phyloP scores from a whole-genome alignment of 2,329 filamentous ascomycete species.

The Colletotrichum graminicola region DNA sequence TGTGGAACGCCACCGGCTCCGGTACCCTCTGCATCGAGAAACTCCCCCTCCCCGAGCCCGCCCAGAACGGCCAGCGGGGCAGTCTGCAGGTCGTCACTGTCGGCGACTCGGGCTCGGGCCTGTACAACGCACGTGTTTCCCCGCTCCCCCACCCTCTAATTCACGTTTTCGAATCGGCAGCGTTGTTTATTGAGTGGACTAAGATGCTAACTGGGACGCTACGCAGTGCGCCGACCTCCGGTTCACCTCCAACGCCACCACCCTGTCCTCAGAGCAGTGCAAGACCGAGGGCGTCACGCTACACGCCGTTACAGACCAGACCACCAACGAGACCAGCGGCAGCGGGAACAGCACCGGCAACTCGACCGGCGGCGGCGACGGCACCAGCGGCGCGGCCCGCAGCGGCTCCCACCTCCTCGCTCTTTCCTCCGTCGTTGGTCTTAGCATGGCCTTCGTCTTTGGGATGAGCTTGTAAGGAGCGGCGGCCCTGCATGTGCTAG shows the following conservation, averaged over 20 bases:
- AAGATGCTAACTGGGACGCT: constrained; percentile 34
- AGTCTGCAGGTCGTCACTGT: constrained; percentile 78
- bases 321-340: constrained; percentile 41
- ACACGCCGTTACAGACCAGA: constrained; percentile 49
- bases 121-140: constrained; percentile 71
- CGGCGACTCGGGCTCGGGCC: constrained; percentile 67
- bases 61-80: constrained; percentile 71
- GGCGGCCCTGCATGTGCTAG: no score
- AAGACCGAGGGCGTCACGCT: constrained; percentile 67
- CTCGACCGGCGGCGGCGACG: constrained; percentile 12
- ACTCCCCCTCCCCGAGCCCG: constrained; percentile 65
- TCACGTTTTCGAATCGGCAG: background rate
- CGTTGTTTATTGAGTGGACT: background rate
- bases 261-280: constrained; percentile 64
- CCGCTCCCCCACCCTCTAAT: background rate
- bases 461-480: constrained; percentile 52
- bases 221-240: constrained; percentile 80
- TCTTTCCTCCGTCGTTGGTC: constrained; percentile 52
- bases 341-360: constrained; percentile 34
- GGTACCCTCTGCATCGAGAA: constrained; percentile 76
- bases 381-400: constrained; percentile 40
- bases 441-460: constrained; percentile 55
- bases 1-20: constrained; percentile 69
- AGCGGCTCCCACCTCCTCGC: constrained; percentile 44
- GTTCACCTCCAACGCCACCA: constrained; percentile 66